These are phyloP conservation scores for Diaporthe destruens DNA, from an alignment of 2,329 filamentous ascomycete genomes.

Conservation along the genomic window DNA sequence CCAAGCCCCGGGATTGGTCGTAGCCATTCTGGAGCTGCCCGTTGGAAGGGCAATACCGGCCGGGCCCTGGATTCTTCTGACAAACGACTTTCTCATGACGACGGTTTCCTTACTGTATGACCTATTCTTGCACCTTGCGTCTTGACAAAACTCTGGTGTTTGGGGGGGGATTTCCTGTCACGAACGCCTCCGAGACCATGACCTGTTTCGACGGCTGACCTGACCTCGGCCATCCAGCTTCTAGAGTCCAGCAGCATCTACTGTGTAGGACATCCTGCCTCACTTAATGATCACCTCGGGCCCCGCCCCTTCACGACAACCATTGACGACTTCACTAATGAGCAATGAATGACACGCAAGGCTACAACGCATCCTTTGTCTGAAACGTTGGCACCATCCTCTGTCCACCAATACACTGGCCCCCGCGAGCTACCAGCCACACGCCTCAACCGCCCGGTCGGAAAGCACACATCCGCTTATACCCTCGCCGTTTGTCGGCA, in stretches of 20 bases:
- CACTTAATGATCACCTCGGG: slow-evolving; percentile 32
- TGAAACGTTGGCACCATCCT: slow-evolving; percentile 36
- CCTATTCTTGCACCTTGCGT: not conserved
- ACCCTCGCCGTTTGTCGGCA: slow-evolving; percentile 35
- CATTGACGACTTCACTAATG: slow-evolving; percentile 32
- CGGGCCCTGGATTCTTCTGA: slow-evolving; percentile 40
- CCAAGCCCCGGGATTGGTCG: slow-evolving; percentile 41
- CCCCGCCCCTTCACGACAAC: slow-evolving; percentile 9
- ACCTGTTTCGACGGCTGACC: slow-evolving; percentile 29
- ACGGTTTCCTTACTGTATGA: slow-evolving; percentile 40
- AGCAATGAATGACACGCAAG: slow-evolving; percentile 40
- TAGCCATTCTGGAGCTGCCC: slow-evolving; percentile 41
- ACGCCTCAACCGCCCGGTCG: slow-evolving; percentile 30
- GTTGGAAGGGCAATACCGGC: slow-evolving; percentile 42
- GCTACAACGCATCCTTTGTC: slow-evolving; percentile 26
- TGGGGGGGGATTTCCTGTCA: not conserved
- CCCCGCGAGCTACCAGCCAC: slow-evolving; percentile 24
- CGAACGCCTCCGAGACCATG: slow-evolving; percentile 16
- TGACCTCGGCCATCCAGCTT: slow-evolving; percentile 16
- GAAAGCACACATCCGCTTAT: slow-evolving; percentile 30
- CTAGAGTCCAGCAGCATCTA: slow-evolving; percentile 12
- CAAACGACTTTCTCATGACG: slow-evolving; percentile 40
- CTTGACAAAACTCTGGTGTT: slow-evolving; percentile 15
- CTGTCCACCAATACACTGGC: slow-evolving; percentile 32
- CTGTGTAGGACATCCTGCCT: not conserved